Base-by-base conservation (phyloP, 2,329 filamentous ascomycete genomes). In the Penicillium sp. region DNA sequence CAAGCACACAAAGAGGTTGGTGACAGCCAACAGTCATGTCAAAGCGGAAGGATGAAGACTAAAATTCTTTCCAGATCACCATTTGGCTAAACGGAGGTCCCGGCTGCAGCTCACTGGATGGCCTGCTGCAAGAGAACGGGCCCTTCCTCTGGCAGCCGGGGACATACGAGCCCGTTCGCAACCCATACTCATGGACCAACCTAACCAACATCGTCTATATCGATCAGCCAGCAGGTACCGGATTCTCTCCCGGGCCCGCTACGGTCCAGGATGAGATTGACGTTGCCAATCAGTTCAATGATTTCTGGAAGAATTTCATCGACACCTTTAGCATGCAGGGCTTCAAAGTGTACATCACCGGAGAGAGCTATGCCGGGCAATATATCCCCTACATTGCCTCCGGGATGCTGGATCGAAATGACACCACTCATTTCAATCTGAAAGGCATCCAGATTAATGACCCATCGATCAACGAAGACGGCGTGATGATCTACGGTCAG, bases 291-390 rank as follows among this genome's bases (percentile, higher is more conserved):
- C 78, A 90, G 51, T 88, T 91, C 60, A 71, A 84, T 11, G 83
- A 83, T 34, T 93, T 88, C 67, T 89, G 81, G 75, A 80, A 80
- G 65, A 84, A 86, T 62, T 88, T 88, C 49, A 69, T 87, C 42
- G 72, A 86, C 21, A 81, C 80, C 0, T 89, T 89, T 51, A 71
- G 66, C n/a, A 71, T 87, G 54, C 74, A 85, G 14, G 75, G 76
- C 9, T 79, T 77, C 53, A 85, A 84, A 48, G 75, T 88, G 7
- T 91, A 84, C 62, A 77, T 93, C 41, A 76, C 84, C 0, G 87
- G 85, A 5, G 85, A 87, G 62, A 83, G 77, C 0, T 88, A 86
- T 52, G 84, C 78, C 0, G 84, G 85, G 11, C 66, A 71, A 53
- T 84, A 81, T 53, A 78, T 84, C 2, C 83, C 85, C 0, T 88